A percentile compares a stretch with the other conserved stretches of the same genome.
These are phyloP conservation scores for Lactarius sp. DNA, from an alignment of 768 basidiomycete genomes.

Conservation along the genomic window DNA sequence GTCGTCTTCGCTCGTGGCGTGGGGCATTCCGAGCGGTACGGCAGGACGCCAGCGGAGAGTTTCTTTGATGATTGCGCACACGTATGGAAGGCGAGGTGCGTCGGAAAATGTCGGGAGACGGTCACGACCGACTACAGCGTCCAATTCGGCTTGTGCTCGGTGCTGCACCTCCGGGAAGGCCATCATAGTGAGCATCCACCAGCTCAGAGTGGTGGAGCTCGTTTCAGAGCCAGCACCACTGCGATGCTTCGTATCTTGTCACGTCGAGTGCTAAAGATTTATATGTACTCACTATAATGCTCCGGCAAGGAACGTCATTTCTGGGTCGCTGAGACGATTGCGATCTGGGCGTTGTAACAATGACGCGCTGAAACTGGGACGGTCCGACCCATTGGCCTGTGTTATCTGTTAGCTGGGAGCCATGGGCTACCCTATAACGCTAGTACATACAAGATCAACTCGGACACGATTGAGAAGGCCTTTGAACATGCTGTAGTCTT, in stretches of 20 bases:
- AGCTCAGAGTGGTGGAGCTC: not conserved
- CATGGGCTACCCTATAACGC: not conserved
- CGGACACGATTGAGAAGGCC: slow-evolving; percentile 4
- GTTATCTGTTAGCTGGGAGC: not conserved
- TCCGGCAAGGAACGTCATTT: slow-evolving; percentile 2
- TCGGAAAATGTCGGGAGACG: slow-evolving; percentile 23
- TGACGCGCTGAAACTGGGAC: slow-evolving; percentile 4
- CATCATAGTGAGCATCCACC: slow-evolving; percentile 19
- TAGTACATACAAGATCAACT: slow-evolving; percentile 3
- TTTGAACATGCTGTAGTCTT: not conserved
- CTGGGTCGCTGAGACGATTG: not conserved
- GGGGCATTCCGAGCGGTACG: not conserved
- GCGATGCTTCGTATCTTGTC: not conserved
- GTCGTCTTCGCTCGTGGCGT: slow-evolving; percentile 28
- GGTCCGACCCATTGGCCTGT: not conserved
- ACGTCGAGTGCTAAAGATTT: not conserved
- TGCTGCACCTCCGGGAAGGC: slow-evolving; percentile 18
- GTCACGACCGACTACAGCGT: slow-evolving; percentile 17
- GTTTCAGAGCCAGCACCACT: slow-evolving; percentile 15
- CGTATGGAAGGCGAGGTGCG: slow-evolving; percentile 22
- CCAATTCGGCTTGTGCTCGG: slow-evolving; percentile 22
- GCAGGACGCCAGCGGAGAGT: slow-evolving; percentile 9
- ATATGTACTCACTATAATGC: not conserved
- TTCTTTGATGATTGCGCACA: slow-evolving; percentile 23
- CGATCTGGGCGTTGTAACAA: not conserved